Base-by-base conservation (phyloP, 768 basidiomycete species). In the Fomitopsis serialis region DNA sequence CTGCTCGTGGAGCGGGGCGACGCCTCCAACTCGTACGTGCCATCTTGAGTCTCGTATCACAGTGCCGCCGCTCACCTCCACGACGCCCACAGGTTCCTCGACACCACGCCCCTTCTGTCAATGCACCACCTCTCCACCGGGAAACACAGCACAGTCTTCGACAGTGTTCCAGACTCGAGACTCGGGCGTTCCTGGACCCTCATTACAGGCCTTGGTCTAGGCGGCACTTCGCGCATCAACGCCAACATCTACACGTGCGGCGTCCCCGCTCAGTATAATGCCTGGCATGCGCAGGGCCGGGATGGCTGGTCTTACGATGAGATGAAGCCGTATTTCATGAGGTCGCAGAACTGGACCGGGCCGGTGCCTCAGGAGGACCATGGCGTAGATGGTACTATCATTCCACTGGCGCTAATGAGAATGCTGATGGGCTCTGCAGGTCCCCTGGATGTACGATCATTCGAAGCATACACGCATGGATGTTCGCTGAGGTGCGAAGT, bases 1-100 rank as follows among this genome's bases (percentile, higher is more conserved):
- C 61, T 73, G 22, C 64, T 72, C 11, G 52, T 66, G 7, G 65
- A 63, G 49, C 52, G 54, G 43, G 69, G 68, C 0, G 59, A 61
- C 43, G 57, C 60, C 34, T 58, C 54, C 5, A 60, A 66, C 52
- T 56, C 58, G 0, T 71, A 61, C 60, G 53, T 57, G 3, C 37
- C 13, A 19, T 6, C 15, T 15, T 6, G 37, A 8, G 8, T 17
- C 9, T 35, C 34, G 34, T 15, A 35, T 15, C 15, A 15, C 34
- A 8, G 34, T 35, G 34, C 9, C 34, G 34, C 15, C 15, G 34
- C 37, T 40, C 15, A 40, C 37, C 19, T 17, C 6, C 15, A 5
- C 19, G 4, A 17, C 37, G 19, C n/a, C n/a, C n/a, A 40, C 29
- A 40, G 37, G 5, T 40, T 40, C 37, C 37, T 40, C 37, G 19